Base-by-base conservation (phyloP, 2,329 filamentous ascomycete genomes). In the Cordyceps javanica region DNA sequence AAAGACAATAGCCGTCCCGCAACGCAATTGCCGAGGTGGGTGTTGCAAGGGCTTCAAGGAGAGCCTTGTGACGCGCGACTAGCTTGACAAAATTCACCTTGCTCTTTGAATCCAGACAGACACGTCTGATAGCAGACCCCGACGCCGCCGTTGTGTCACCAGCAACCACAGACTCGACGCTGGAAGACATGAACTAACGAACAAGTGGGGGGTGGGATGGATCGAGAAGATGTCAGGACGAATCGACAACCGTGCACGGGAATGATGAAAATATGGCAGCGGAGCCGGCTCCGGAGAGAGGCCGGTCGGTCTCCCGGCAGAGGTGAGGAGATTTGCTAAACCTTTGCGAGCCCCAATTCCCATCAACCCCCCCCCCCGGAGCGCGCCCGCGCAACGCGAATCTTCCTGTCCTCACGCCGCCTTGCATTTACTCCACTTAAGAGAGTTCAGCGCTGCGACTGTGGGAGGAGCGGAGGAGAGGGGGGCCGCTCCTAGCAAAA, bases 161-260 rank as follows among this genome's bases (percentile, higher is more conserved):
- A 51, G 14, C 48, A 19, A 32, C 23, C 8, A 13, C 48, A 36
- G 30, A n/a, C 45, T 48, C n/a, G 28, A 32, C 28, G 45, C 45
- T 48, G 19, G 45, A 19, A 23, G 28, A 48, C 28, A 3, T 14
- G 14, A 30, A 52, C 16, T 41, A n/a, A 41, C 34, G 25, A 41
- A 41, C 25, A 41, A 52, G 49, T 52, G 49, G 49, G 49, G 49
- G 19, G 49, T 21, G 16, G 25, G 25, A 52, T 41, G 49, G 25
- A 52, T 52, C 49, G 49, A 41, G 30, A n/a, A 34, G 36, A 52
- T 52, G 49, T 52, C 36, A 52, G 14, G 49, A 52, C 49, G 36
- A 41, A 52, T 52, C 49, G 49, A 39, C 48, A 51, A 51, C 32
- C 48, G 48, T 51, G 49, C 49, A 41, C 25, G 34, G 36, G 23